Evolutionary conservation across 2,329 filamentous ascomycete species (phyloP), one percentile per base, ranked within the genome.

Genomic region (Beauveria australis): DNA sequence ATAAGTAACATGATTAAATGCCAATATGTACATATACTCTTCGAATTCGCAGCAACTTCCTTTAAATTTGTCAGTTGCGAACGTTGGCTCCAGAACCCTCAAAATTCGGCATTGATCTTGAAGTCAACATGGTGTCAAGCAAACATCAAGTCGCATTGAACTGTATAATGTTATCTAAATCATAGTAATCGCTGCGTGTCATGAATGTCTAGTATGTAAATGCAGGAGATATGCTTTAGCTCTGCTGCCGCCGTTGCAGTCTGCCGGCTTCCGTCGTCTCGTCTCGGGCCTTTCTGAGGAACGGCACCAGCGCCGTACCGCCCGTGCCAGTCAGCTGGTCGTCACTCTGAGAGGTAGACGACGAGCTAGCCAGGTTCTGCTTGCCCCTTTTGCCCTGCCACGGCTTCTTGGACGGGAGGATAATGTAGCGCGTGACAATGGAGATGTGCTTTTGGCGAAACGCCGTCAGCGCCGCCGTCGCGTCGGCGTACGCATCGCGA

Each of bases 341-440:
- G 19, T 69, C 70, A 1, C 66, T 66, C 55, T 70, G 72, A 19
- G 65, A 53, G 8, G 58, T 63, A 14, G 75, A 73, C 16, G 77
- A 79, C 0, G 76, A 76, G 28, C 76, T 80, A 0, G 79, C 76
- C 57, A 81, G 66, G 61, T 81, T 81, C 62, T 71, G 70, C 7
- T 66, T 67, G 2, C 66, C 63, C 0, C 65, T 63, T 26, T 64
- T 67, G 33, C 64, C 73, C 54, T 56, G 61, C 64, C 67, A 66
- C 18, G 72, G 69, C 61, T 78, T 74, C 58, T 74, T 81, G 0
- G 89, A 89, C 26, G 92, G 91, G 59, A 94, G 78, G 66, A 97
- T 87, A 68, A 97, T 96, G 73, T 96, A 97, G 53, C 91, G 82
- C 40, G 90, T 89, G 3, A 97, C 92, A 61, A 97, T 90, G 71